phyloP scores from a whole-genome alignment of 1,139 yeast genomes.

The Protomyces inouyei region DNA sequence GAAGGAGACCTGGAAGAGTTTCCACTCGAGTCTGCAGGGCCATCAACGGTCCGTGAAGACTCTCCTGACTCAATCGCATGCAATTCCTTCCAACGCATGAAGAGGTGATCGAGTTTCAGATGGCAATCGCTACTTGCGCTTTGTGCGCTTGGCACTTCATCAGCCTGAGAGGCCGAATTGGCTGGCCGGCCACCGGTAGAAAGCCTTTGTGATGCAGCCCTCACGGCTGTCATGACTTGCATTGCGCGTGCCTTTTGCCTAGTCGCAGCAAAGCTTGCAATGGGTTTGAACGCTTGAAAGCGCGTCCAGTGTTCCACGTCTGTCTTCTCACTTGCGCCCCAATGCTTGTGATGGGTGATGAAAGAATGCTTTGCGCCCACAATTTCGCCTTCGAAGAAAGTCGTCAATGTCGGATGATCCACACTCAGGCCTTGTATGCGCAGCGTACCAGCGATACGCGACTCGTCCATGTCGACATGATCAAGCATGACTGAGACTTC shows the following conservation, averaged over 20 bases:
- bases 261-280: conserved; percentile 37
- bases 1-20: neutral
- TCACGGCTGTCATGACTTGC: neutral
- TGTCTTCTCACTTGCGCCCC: conserved; percentile 63
- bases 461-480: conserved; percentile 58
- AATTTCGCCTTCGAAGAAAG: conserved; percentile 83
- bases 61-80: conserved; percentile 17
- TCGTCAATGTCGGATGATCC: conserved; percentile 69
- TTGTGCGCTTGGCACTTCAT: neutral
- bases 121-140: conserved; percentile 32
- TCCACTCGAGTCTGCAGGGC: neutral
- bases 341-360: conserved; percentile 46
- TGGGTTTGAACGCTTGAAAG: conserved; percentile 56
- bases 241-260: conserved; percentile 30
- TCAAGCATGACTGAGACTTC: conserved; percentile 69
- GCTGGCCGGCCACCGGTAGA: neutral
- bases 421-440: conserved; percentile 76
- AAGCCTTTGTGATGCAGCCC: neutral
- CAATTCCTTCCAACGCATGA: conserved; percentile 91
- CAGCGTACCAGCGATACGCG: conserved; percentile 68
- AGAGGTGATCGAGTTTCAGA: conserved; percentile 50
- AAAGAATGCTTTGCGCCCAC: conserved; percentile 57
- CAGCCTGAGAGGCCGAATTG: neutral
- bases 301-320: conserved; percentile 86
- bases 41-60: neutral